Evolutionary conservation across 1,284 basidiomycete species (phyloP).

Genomic region (Sporisorium exsertum): DNA sequence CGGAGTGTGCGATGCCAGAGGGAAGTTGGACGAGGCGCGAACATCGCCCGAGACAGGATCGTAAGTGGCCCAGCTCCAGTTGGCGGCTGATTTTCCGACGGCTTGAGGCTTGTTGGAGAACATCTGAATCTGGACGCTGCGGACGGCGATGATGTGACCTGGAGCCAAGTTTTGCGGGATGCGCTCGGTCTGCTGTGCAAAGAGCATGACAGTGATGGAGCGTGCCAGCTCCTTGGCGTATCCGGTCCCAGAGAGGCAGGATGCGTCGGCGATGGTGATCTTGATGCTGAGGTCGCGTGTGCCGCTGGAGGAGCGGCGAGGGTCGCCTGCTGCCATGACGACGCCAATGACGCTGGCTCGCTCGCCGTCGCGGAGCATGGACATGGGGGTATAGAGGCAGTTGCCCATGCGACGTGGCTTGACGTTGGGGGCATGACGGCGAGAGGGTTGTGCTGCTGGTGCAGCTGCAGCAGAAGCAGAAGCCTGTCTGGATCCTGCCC

Average conservation of each 20-base stretch:
- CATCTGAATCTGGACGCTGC: constrained; percentile 44
- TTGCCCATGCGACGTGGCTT: constrained; percentile 51
- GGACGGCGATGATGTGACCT: constrained; percentile 44
- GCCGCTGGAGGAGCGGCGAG: constrained; percentile 44
- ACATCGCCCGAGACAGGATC: constrained; percentile 42
- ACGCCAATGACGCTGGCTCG: constrained; percentile 53
- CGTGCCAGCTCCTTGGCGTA: constrained; percentile 40
- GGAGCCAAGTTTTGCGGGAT: constrained; percentile 28
- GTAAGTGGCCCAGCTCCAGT: constrained; percentile 46
- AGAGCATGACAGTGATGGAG: constrained; percentile 50
- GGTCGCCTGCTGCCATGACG: constrained; percentile 35
- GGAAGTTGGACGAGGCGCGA: constrained; percentile 36
- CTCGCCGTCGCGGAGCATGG: constrained; percentile 38
- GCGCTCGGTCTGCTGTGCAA: constrained; percentile 28
- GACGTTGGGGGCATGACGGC: constrained; percentile 43
- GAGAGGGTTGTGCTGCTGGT: neutral
- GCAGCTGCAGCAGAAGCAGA: constrained; percentile 7
- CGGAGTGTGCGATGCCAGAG: constrained; percentile 27
- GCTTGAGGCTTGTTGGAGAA: constrained; percentile 42
- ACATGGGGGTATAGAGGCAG: constrained; percentile 52
- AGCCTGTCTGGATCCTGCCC: constrained; percentile 20
- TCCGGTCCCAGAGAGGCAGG: constrained; percentile 41
- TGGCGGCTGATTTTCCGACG: constrained; percentile 36
- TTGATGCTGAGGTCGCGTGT: constrained; percentile 46
- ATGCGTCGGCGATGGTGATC: constrained; percentile 43